These are phyloP conservation scores for Starmerella potacharoeniae DNA, from an alignment of 805 yeast species.

Conservation along the genomic window DNA sequence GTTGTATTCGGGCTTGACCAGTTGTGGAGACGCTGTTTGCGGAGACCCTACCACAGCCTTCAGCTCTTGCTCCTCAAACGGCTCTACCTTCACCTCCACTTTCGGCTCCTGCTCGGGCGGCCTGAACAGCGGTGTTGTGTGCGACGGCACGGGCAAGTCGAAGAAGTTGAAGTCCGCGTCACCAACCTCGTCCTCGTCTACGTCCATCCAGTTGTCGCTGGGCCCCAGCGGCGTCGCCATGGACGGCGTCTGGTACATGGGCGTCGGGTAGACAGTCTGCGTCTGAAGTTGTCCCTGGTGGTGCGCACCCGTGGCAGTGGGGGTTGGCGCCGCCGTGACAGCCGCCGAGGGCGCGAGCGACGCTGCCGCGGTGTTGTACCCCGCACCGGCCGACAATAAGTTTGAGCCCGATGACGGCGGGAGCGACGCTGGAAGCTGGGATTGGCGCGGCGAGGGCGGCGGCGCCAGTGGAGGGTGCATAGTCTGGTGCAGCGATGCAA, in stretches of 20 bases:
- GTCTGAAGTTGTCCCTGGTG: neutral
- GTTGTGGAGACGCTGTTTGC: neutral
- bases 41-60: neutral
- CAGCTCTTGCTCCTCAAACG: neutral
- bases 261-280: slow-evolving; percentile 11
- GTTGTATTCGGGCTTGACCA: neutral
- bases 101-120: neutral
- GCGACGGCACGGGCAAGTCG: slow-evolving; percentile 21
- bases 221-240: slow-evolving; percentile 2
- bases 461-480: slow-evolving; percentile 17
- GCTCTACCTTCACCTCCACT: neutral
- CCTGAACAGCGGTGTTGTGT: neutral
- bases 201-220: slow-evolving; percentile 13
- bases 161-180: slow-evolving; percentile 35
- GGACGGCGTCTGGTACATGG: slow-evolving; percentile 15
- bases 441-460: slow-evolving; percentile 17
- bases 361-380: neutral
- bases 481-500: slow-evolving; percentile 2
- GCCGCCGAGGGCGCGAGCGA: slow-evolving; percentile 7
- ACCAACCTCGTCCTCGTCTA: slow-evolving; percentile 26
- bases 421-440: neutral
- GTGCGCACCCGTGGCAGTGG: neutral
- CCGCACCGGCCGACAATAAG: neutral
- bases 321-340: slow-evolving; percentile 5
- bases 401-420: neutral